Percentiles rank a stretch among this genome's conserved stretches.
Conservation (phyloP, 306 rosid genomes). For the Vigna radiata region DNA sequence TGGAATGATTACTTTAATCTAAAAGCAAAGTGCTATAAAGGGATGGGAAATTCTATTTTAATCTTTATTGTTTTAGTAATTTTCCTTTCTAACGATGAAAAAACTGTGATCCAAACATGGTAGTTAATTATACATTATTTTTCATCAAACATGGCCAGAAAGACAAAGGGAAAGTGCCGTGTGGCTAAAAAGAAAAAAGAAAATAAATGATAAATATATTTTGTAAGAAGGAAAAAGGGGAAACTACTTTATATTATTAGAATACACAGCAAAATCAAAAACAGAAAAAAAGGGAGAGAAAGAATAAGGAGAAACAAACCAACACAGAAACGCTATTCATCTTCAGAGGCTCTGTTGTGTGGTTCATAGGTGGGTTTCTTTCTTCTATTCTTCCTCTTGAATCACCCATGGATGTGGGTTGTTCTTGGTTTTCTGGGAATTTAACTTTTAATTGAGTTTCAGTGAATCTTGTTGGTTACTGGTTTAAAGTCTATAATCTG, state of each 20-base stretch:
- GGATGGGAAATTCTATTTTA: too few species aligned
- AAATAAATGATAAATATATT: background rate
- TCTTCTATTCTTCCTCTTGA: slow-evolving; percentile 33
- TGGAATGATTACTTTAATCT: too few species aligned
- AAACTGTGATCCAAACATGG: slow-evolving; percentile 13
- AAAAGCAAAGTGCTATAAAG: too few species aligned
- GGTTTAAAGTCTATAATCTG: slow-evolving; percentile 20
- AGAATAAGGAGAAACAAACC: slow-evolving; percentile 37
- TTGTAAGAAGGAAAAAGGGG: slow-evolving; percentile 28
- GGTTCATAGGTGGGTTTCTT: slow-evolving; percentile 47
- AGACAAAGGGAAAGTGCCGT: slow-evolving; percentile 37
- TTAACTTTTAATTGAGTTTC: background rate
- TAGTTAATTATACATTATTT: background rate
- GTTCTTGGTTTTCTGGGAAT: slow-evolving; percentile 12
- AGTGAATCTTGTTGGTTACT: background rate
- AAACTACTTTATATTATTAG: slow-evolving; percentile 50
- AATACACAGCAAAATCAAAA: slow-evolving; percentile 34
- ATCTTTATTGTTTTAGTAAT: background rate
- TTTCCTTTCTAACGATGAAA: background rate
- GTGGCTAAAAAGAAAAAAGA: slow-evolving; percentile 16
- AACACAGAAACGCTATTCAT: slow-evolving; percentile 34
- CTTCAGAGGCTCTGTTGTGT: slow-evolving; percentile 38
- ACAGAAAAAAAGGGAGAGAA: background rate
- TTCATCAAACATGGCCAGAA: background rate
- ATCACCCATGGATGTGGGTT: background rate